Conservation (phyloP, 2,329 filamentous ascomycete genomes). For the Plectosphaerella sp. region DNA sequence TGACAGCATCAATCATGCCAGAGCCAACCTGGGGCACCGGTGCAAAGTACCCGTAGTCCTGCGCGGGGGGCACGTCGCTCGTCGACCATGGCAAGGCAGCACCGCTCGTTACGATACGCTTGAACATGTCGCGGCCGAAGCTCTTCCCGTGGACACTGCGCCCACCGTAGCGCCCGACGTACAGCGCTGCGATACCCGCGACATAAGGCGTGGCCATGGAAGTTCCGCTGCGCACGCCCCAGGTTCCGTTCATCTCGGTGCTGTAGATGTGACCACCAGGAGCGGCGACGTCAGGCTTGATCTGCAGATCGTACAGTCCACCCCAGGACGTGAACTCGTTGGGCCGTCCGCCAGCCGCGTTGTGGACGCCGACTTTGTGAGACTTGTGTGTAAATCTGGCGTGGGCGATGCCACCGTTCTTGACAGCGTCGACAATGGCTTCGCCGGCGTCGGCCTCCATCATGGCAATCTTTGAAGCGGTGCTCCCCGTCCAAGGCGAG, state of each 20-base stretch:
- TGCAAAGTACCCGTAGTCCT: not conserved
- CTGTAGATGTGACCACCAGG: slow-evolving; percentile 7
- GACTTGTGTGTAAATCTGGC: too few relatives aligned
- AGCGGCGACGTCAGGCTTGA: slow-evolving; percentile 9
- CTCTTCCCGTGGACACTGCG: not conserved
- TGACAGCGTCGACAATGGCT: slow-evolving; percentile 28
- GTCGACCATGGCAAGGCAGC: slow-evolving; percentile 5
- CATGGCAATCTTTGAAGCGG: not conserved
- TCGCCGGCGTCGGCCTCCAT: not conserved
- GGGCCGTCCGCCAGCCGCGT: not conserved
- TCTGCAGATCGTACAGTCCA: slow-evolving; percentile 3
- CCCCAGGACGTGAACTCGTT: slow-evolving; percentile 1
- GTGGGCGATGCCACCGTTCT: slow-evolving; percentile 16
- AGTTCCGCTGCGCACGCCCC: slow-evolving; percentile 11
- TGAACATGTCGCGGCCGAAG: not conserved
- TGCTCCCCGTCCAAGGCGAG: not conserved
- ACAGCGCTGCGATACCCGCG: not conserved
- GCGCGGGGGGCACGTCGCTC: slow-evolving; percentile 5
- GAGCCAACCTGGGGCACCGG: not conserved
- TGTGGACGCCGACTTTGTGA: too few relatives aligned
- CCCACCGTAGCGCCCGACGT: not conserved
- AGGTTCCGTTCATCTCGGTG: slow-evolving; percentile 5
- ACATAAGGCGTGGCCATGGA: slow-evolving; percentile 1
- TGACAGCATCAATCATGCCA: not conserved
- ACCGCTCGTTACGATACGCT: not conserved